A percentile compares a stretch with the other conserved stretches of the same genome.
These are phyloP conservation scores for Biscutella laevigata DNA, from an alignment of 441 rosid species.

Conservation along the genomic window DNA sequence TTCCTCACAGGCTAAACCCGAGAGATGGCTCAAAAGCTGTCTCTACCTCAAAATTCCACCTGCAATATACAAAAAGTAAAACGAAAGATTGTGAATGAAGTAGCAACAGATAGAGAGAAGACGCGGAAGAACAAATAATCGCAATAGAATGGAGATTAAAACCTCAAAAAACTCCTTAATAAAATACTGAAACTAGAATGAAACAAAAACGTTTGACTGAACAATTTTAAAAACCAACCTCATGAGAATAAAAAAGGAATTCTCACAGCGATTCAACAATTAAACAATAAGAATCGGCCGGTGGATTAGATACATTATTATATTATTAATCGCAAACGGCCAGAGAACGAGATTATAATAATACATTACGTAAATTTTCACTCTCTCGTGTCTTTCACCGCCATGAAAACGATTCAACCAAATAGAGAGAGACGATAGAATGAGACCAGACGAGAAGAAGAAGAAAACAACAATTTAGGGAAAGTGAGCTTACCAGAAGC, in stretches of 20 bases:
- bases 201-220: not conserved
- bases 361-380: too few relatives aligned
- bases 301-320: not conserved
- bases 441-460: conserved; percentile 25
- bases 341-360: conserved; percentile 1
- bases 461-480: not conserved
- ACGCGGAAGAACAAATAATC: conserved; percentile 4
- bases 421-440: conserved; percentile 10
- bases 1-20: too few relatives aligned
- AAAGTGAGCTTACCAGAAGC: conserved; percentile 19
- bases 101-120: not conserved
- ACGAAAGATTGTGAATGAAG: not conserved
- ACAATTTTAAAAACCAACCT: not conserved
- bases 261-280: conserved; percentile 10
- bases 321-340: not conserved
- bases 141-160: not conserved
- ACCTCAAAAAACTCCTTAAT: not conserved
- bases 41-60: conserved; percentile 11
- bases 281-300: conserved; percentile 16
- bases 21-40: conserved; percentile 17
- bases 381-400: conserved; percentile 22
- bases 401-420: conserved; percentile 18
- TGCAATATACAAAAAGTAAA: conserved; percentile 3
- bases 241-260: conserved; percentile 4
- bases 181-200: not conserved